Conservation (phyloP, 169 alveolate genomes). For the Plasmodium gallinaceum region DNA sequence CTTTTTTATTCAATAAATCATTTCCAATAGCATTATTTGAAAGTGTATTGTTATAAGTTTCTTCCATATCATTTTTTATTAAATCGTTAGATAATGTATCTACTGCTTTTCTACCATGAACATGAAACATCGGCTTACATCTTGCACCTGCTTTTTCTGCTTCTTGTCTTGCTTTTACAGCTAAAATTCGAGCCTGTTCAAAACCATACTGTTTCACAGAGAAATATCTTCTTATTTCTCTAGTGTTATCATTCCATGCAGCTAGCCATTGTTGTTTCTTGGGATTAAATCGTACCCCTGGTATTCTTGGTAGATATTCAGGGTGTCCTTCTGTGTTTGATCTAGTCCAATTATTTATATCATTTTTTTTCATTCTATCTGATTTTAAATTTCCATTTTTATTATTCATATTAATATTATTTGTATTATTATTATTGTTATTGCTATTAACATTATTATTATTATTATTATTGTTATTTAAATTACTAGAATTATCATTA, state of each 20-base stretch:
- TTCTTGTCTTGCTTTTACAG: conserved; percentile 85
- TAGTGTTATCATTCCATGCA: conserved; percentile 87
- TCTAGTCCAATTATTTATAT: conserved; percentile 42
- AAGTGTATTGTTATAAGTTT: neutral
- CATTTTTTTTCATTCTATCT: conserved; percentile 44
- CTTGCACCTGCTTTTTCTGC: conserved; percentile 77
- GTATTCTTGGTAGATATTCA: conserved; percentile 83
- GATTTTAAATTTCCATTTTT: conserved; percentile 9
- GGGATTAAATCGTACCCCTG: conserved; percentile 87
- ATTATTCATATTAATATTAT: conserved; percentile 7
- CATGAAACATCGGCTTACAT: conserved; percentile 75
- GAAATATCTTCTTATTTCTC: conserved; percentile 84
- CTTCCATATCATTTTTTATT: conserved; percentile 22
- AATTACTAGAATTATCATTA: neutral
- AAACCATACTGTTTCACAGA: conserved; percentile 88
- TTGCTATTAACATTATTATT: neutral
- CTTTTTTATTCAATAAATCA: conserved; percentile 10
- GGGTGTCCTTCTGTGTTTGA: conserved; percentile 75
- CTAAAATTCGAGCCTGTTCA: conserved; percentile 87
- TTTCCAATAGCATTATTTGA: conserved; percentile 3
- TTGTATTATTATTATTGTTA: neutral
- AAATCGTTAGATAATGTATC: conserved; percentile 21
- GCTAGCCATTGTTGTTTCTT: conserved; percentile 89
- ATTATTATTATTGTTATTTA: neutral
- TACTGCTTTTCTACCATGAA: conserved; percentile 62